phyloP scores from a whole-genome alignment of 192 early-diverging fungal genomes.

The Gryganskiella cystojenkinii region DNA sequence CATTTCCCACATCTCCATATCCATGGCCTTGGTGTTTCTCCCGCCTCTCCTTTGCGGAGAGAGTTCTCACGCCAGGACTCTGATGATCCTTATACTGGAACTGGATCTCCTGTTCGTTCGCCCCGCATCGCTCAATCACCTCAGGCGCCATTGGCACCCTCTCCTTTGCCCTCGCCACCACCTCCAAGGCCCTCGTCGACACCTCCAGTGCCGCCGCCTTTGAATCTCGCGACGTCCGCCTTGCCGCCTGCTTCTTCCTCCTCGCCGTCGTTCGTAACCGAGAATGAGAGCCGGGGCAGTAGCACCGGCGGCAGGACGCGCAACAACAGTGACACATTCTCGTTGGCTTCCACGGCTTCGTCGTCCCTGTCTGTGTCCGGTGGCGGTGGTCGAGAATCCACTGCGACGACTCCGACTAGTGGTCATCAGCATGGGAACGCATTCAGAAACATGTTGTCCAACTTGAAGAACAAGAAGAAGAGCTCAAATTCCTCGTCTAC shows the following conservation, averaged over 20 bases:
- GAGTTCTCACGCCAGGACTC: conserved; percentile 15
- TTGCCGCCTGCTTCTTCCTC: too few relatives aligned
- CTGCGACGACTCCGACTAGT: background rate
- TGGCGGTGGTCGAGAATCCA: too few relatives aligned
- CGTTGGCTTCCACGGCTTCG: conserved; percentile 5
- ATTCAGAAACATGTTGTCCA: conserved; percentile 21
- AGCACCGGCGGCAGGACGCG: background rate
- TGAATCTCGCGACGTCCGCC: too few relatives aligned
- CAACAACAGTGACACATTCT: conserved; percentile 20
- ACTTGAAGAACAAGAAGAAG: conserved; percentile 22
- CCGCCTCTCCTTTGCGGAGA: conserved; percentile 24
- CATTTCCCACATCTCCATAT: background rate
- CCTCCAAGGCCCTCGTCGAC: background rate
- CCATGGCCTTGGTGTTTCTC: conserved; percentile 11
- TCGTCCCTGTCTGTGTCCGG: conserved; percentile 3
- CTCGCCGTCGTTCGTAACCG: too few relatives aligned
- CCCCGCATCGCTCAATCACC: too few relatives aligned
- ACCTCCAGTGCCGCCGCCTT: too few relatives aligned
- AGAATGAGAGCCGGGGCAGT: background rate
- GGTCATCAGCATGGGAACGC: conserved; percentile 4
- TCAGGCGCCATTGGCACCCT: background rate
- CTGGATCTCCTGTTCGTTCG: background rate
- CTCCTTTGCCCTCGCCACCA: background rate
- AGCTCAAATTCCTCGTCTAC: background rate
- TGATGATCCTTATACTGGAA: background rate